phyloP scores from a whole-genome alignment of 495 filamentous ascomycete genomes.

The Penicillium silybi region DNA sequence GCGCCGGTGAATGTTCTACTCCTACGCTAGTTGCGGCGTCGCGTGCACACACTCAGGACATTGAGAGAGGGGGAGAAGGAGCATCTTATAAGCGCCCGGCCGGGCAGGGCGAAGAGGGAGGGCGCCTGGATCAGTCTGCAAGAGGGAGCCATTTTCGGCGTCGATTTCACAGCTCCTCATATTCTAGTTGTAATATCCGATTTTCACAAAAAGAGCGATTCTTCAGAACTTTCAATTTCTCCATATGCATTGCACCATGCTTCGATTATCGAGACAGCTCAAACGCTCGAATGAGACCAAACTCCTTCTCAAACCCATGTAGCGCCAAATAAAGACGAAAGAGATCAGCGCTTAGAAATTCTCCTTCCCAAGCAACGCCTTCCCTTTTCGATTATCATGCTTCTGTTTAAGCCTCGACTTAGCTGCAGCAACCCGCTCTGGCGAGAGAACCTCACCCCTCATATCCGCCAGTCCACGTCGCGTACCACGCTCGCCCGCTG shows the following conservation, averaged over 20 bases:
- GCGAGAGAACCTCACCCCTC: constrained; percentile 46
- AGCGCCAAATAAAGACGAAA: not conserved
- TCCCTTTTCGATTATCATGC: constrained; percentile 32
- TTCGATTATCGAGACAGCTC: not conserved
- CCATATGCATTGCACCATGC: not conserved
- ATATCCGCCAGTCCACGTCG: constrained; percentile 27
- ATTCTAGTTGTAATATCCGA: too few species aligned
- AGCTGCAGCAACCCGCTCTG: constrained; percentile 60
- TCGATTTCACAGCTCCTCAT: too few species aligned
- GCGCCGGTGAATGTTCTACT: too few species aligned
- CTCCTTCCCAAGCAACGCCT: constrained; percentile 27
- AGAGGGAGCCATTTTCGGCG: too few species aligned
- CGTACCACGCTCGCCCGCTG: constrained; percentile 34
- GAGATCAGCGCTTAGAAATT: constrained; percentile 11
- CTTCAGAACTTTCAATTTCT: not conserved
- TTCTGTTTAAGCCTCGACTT: constrained; percentile 58
- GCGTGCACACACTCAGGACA: too few species aligned
- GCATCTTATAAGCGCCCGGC: too few species aligned
- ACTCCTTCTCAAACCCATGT: not conserved
- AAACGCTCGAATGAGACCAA: not conserved
- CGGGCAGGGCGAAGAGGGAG: too few species aligned
- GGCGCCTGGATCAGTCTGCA: too few species aligned
- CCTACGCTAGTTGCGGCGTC: too few species aligned
- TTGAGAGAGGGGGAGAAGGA: too few species aligned
- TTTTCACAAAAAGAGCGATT: too few species aligned